A percentile compares a stretch with the other conserved stretches of the same genome.
phyloP scores from a whole-genome alignment of 495 filamentous ascomycete species.

The Thermothielavioides terrestris region DNA sequence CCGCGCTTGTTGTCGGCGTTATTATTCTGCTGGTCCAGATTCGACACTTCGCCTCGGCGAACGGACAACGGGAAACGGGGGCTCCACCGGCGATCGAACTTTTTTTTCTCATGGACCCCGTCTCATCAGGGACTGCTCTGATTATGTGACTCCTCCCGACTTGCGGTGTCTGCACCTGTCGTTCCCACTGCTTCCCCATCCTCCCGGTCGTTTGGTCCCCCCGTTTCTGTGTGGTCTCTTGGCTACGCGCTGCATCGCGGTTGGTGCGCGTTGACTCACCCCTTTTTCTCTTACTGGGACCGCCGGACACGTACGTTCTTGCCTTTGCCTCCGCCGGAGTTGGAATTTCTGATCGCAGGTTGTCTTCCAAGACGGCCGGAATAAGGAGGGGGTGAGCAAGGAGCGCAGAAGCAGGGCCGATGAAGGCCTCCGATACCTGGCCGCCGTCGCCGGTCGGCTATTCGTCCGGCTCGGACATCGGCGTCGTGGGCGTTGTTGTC shows the following conservation, averaged over 20 bases:
- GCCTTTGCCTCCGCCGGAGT: no score
- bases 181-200: slow-evolving; percentile 5
- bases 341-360: neutral
- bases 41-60: no score
- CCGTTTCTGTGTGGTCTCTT: neutral
- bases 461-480: slow-evolving; percentile 2
- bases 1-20: neutral
- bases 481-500: neutral
- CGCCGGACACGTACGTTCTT: no score
- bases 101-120: no score
- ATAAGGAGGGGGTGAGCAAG: no score
- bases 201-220: neutral
- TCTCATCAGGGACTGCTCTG: no score
- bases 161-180: neutral
- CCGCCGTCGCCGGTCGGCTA: neutral
- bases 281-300: neutral
- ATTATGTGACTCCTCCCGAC: neutral
- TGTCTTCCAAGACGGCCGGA: neutral
- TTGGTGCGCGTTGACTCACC: neutral
- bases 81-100: neutral
- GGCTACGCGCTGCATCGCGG: no score
- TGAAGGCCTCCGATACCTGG: neutral
- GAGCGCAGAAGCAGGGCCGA: neutral
- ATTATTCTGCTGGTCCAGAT: no score
- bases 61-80: no score